Base-by-base conservation (phyloP, 352 stramenopile genomes). In the Globisporangium mamillatum region DNA sequence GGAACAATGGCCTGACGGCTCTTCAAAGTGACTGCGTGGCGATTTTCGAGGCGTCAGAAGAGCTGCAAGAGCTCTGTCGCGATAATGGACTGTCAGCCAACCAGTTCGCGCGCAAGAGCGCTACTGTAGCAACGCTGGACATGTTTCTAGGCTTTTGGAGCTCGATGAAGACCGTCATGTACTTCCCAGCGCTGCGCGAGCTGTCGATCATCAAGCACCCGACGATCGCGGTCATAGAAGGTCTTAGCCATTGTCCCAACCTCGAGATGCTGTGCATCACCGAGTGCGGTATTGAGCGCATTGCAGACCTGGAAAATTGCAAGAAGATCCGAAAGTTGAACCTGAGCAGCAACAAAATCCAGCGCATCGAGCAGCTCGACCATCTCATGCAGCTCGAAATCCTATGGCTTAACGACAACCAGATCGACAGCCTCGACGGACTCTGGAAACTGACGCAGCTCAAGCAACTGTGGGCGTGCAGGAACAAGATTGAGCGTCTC, bases 401-500 rank as follows among this genome's bases (percentile, higher is more conserved):
- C 20, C 67, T 97, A 22, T 97, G 87, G 88, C 70, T 97, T 5
- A 93, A 91, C 63, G 76, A 96, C 67, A 97, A 97, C 52, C 41
- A 73, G 18, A 77, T 96, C 29, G 74, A 79, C 14, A 75, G 71
- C 9, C 66, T 97, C 8, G 71, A 81, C 8, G 80, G 84, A 7
- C 60, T 97, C 7, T 82, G 77, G 66, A 79, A 75, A 12, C 68
- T 85, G 2, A 72, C 68, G 0, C 81, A 83, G 4, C 63, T 96
- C 38, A 82, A 66, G 57, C 75, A 91, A 20, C 54, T 97, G 0
- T 97, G 90, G 89, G 68, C 86, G 0, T 88, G 80, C 46, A 72
- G 86, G 6, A 97, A 97, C 67, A 74, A 73, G 1, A 84, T 97
- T 20, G 74, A 88, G 9, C 72, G 74, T 0, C 80, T 97, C 32